Evolutionary conservation across 179 eudicot species (phyloP), one percentile per base, ranked within the genome.

Genomic region (Drosera spatulata): DNA sequence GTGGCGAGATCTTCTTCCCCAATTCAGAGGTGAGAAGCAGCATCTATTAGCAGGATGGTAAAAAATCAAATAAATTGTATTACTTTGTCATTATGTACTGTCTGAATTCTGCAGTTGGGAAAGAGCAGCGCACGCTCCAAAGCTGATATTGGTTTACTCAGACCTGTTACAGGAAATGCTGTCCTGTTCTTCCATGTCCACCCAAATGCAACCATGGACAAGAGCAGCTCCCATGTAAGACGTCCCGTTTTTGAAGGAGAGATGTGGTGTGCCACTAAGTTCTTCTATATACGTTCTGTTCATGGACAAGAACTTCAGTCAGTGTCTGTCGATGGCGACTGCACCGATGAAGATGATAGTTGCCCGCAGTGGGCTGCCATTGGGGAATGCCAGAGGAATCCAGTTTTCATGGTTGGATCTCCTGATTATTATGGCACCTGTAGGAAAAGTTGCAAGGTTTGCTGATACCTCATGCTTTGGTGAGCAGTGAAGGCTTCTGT

Each of bases 361-460:
- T 77, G 82, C 33, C 13, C 66, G 39, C 63, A 38, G 37, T 77
- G 82, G 82, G 79, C 78, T 11, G 50, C 3, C 41, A 60, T 62
- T n/a, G 82, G 82, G 7, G 82, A 77, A 64, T 77, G 82, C 60
- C 12, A 71, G 38, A 74, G 67, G 71, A 74, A 77, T 63, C 76
- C 79, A 12, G 49, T 39, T 3, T 77, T 73, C 39, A 77, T 77
- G 82, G 73, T 73, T 5, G 88, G 84, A 59, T 80, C 96, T 47
- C 90, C 95, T 49, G 99, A 93, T 77, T 93, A 93, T 48, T 88
- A 84, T 14, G 96, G 99, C 43, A 86, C 99, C 2, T 91, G 99
- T 62, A 84, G 96, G 77, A 89, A 77, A 79, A 91, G 99, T 55
- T 91, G 98, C 59, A 75, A 82, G 48, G 85, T 82, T 5, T 91